Conservation (phyloP, 1,284 basidiomycete species). For the Xanthoconium separans region DNA sequence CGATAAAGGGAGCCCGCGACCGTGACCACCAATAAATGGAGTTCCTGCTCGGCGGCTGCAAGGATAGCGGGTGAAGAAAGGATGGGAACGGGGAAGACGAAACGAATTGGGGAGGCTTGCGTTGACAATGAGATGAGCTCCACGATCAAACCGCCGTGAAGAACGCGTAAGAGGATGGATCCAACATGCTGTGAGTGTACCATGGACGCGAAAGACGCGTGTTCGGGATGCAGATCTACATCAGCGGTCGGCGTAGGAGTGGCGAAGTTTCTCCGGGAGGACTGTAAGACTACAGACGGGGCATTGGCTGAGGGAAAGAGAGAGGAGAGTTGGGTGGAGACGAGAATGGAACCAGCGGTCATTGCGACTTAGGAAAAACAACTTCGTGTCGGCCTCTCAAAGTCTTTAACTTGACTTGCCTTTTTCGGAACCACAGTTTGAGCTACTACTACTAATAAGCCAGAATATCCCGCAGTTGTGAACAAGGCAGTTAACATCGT, state of each 20-base stretch:
- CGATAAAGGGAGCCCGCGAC: conserved; percentile 74
- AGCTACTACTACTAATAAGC: neutral
- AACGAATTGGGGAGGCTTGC: conserved; percentile 63
- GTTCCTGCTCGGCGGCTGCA: conserved; percentile 54
- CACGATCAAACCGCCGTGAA: conserved; percentile 73
- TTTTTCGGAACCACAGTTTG: conserved; percentile 32
- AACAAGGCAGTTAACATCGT: neutral
- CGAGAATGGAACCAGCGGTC: conserved; percentile 49
- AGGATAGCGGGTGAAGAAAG: conserved; percentile 66
- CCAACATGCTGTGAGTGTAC: conserved; percentile 62
- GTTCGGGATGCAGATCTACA: conserved; percentile 64
- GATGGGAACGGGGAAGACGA: conserved; percentile 76
- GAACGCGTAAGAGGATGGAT: conserved; percentile 69
- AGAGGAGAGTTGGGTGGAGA: conserved; percentile 64
- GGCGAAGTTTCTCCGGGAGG: conserved; percentile 53
- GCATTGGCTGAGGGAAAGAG: conserved; percentile 54
- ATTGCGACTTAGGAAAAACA: conserved; percentile 13
- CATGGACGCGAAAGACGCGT: conserved; percentile 66
- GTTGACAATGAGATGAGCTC: conserved; percentile 75
- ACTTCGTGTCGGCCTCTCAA: neutral
- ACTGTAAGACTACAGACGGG: conserved; percentile 54
- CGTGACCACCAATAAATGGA: conserved; percentile 75
- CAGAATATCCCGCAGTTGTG: no score
- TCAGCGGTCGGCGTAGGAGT: conserved; percentile 42
- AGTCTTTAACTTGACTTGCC: conserved; percentile 12